phyloP scores from a whole-genome alignment of 805 yeast genomes.

The Kuraishia capsulata region DNA sequence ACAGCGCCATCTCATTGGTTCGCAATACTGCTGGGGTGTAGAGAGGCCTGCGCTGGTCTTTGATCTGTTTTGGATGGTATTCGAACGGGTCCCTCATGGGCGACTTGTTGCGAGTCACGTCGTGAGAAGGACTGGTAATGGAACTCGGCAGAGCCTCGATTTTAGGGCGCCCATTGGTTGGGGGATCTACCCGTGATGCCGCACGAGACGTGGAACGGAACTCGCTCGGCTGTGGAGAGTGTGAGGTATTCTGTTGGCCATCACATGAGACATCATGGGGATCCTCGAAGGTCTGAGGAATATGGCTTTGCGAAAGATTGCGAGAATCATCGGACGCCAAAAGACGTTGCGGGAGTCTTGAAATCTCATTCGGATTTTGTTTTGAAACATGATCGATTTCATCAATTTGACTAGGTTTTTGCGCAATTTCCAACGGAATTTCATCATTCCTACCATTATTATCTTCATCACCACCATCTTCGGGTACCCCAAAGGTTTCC shows the following conservation, averaged over 20 bases:
- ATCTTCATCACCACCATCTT: neutral
- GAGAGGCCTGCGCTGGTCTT: constrained; percentile 76
- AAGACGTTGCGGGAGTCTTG: constrained; percentile 1
- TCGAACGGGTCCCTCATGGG: constrained; percentile 21
- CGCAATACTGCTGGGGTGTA: constrained; percentile 86
- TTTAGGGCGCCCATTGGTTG: constrained; percentile 16
- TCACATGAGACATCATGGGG: constrained; percentile 5
- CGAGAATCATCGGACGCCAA: constrained; percentile 1
- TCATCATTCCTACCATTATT: neutral
- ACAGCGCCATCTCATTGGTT: constrained; percentile 1
- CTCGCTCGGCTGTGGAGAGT: constrained; percentile 13
- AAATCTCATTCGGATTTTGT: too few relatives aligned
- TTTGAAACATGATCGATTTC: too few relatives aligned
- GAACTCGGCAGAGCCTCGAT: constrained; percentile 32
- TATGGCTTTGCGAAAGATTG: constrained; percentile 2
- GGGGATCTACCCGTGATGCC: neutral
- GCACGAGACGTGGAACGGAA: constrained; percentile 13
- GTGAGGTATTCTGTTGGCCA: neutral
- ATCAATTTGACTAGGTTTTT: constrained; percentile 1
- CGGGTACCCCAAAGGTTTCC: neutral
- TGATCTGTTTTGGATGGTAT: constrained; percentile 54
- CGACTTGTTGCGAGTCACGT: constrained; percentile 12
- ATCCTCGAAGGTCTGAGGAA: constrained; percentile 5
- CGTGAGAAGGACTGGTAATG: constrained; percentile 15
- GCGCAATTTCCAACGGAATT: constrained; percentile 5